phyloP scores from a whole-genome alignment of 768 basidiomycete genomes.

The Kockovaella imperatae region DNA sequence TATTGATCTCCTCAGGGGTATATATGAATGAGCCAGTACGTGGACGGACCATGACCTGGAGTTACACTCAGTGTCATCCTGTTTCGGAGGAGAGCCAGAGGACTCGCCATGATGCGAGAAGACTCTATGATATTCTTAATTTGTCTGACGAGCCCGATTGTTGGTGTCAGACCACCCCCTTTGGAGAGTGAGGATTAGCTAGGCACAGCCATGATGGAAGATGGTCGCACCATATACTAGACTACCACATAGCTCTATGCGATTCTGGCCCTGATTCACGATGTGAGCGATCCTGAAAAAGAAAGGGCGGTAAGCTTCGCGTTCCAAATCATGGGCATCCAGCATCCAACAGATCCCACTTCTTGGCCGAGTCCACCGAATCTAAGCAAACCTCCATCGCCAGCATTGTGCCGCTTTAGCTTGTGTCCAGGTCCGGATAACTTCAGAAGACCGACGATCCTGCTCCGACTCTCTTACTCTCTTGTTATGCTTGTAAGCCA shows the following conservation, averaged over 20 bases:
- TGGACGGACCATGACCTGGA: conserved; percentile 70
- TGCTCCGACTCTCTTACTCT: not conserved
- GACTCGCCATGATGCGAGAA: conserved; percentile 55
- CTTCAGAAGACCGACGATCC: too few relatives aligned
- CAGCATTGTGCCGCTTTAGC: not conserved
- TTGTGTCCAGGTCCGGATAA: not conserved
- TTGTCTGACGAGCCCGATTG: conserved; percentile 61
- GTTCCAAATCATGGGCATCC: not conserved
- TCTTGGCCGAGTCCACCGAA: conserved; percentile 62
- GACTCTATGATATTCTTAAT: conserved; percentile 50
- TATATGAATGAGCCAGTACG: conserved; percentile 73
- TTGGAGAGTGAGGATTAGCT: conserved; percentile 48
- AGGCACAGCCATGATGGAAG: conserved; percentile 54
- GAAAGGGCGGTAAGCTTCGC: not conserved
- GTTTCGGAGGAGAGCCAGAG: not conserved
- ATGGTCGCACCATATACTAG: conserved; percentile 64
- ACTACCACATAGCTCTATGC: conserved; percentile 56
- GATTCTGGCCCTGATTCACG: not conserved
- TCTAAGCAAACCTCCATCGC: conserved; percentile 68
- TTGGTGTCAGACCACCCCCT: conserved; percentile 78
- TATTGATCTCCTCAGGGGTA: conserved; percentile 56
- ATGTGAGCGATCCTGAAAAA: not conserved
- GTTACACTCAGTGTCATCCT: not conserved
- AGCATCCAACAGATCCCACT: too few relatives aligned
- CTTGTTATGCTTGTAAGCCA: not conserved